Percentiles rank a stretch among this genome's conserved stretches.
phyloP scores from a whole-genome alignment of 208 protist species.

The Leishmania aethiopica region DNA sequence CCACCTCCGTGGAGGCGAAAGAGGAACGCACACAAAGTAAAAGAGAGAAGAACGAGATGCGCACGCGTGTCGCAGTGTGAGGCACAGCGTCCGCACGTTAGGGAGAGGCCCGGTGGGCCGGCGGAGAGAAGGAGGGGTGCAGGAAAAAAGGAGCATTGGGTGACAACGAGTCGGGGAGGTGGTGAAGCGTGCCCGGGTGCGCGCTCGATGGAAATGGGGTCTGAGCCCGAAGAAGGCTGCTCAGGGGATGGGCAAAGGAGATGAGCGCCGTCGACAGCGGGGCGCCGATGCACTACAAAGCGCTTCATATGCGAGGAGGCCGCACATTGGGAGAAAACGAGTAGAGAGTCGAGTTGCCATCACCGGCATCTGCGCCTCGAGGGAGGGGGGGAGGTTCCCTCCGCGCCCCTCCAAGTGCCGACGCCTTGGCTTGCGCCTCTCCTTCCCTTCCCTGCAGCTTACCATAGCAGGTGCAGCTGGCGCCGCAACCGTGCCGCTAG shows the following conservation, averaged over 20 bases:
- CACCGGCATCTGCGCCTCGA: not conserved
- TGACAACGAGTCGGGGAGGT: not conserved
- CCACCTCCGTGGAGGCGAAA: not conserved
- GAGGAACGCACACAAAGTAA: not conserved
- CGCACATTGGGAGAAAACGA: not conserved
- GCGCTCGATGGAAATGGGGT: not conserved
- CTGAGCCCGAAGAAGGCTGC: not conserved
- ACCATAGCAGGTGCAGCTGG: not conserved
- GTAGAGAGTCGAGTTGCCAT: not conserved
- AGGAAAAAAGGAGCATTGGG: not conserved
- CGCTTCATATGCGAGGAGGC: not conserved
- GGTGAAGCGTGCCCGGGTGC: not conserved
- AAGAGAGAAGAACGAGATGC: not conserved
- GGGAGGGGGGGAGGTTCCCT: not conserved
- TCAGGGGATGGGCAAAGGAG: not conserved
- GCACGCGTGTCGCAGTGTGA: not conserved
- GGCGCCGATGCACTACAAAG: not conserved
- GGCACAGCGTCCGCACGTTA: not conserved
- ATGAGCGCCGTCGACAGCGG: not conserved
- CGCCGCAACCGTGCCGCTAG: conserved; percentile 7
- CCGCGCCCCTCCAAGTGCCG: too few relatives aligned
- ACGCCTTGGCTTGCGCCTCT: not conserved
- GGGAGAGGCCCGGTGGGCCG: not conserved
- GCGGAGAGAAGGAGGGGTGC: not conserved
- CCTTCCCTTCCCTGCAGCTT: not conserved